These are phyloP conservation scores for Achaetomiella virescens DNA, from an alignment of 495 filamentous ascomycete species.

Conservation along the genomic window DNA sequence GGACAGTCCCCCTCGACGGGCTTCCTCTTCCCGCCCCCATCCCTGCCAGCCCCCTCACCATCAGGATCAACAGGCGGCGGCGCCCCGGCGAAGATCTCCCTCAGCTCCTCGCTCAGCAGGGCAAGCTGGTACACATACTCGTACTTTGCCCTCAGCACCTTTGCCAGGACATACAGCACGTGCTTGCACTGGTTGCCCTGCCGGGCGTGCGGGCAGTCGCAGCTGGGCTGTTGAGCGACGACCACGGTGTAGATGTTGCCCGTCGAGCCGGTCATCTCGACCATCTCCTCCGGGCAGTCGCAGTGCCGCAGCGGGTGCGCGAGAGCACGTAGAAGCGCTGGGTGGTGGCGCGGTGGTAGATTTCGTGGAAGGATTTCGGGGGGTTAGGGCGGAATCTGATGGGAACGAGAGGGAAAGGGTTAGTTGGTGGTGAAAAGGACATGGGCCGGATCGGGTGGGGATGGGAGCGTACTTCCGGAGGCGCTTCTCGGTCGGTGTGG, in stretches of 20 bases:
- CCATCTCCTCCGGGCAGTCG: constrained; percentile 36
- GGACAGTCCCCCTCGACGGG: constrained; percentile 67
- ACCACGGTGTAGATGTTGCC: constrained; percentile 65
- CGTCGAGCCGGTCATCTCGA: constrained; percentile 67
- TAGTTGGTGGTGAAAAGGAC: background rate
- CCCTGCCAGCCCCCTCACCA: constrained; percentile 1
- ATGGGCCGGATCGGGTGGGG: background rate
- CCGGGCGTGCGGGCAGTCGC: constrained; percentile 58
- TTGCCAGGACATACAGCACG: constrained; percentile 49
- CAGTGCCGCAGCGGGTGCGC: constrained; percentile 26
- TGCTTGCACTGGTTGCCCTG: constrained; percentile 70
- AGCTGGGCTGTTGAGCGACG: constrained; percentile 51
- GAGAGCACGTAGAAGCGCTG: constrained; percentile 40
- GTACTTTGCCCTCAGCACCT: constrained; percentile 56
- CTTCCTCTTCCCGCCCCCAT: constrained; percentile 37
- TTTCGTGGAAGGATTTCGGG: constrained; percentile 30
- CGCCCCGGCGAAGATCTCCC: constrained; percentile 52
- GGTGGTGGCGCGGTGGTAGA: constrained; percentile 36
- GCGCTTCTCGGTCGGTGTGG: constrained; percentile 13
- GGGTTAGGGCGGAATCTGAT: constrained; percentile 32
- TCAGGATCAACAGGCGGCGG: constrained; percentile 27
- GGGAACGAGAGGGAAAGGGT: background rate
- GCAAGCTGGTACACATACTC: constrained; percentile 70
- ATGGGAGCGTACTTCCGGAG: constrained; percentile 19
- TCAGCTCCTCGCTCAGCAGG: constrained; percentile 59